These are phyloP conservation scores for Ceratocystis huliohia DNA, from an alignment of 2,329 filamentous ascomycete genomes.

Conservation along the genomic window DNA sequence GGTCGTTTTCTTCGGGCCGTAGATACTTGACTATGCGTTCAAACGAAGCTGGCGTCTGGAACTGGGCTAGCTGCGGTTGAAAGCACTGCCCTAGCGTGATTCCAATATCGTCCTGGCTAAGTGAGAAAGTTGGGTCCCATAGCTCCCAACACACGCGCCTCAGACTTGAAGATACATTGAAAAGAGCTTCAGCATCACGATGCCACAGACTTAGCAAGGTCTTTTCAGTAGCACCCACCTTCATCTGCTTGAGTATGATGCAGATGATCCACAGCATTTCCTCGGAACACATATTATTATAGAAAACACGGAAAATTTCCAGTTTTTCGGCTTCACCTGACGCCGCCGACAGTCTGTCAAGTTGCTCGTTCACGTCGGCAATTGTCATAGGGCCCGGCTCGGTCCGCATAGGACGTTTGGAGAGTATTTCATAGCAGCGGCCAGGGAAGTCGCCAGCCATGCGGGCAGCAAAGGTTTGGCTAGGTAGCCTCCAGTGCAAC, in stretches of 20 bases:
- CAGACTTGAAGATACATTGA: constrained; percentile 83
- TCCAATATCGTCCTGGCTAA: constrained; percentile 62
- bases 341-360: constrained; percentile 65
- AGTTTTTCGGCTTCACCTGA: constrained; percentile 74
- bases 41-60: constrained; percentile 67
- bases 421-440: constrained; percentile 74
- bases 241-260: constrained; percentile 73
- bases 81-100: constrained; percentile 87
- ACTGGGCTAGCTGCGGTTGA: constrained; percentile 87
- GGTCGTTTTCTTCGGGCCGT: constrained; percentile 54
- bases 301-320: constrained; percentile 71
- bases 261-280: constrained; percentile 91
- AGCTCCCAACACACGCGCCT: constrained; percentile 92
- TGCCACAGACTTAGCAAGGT: constrained; percentile 79
- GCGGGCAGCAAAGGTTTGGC: constrained; percentile 46
- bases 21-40: constrained; percentile 62
- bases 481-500: constrained; percentile 84
- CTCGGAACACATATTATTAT: constrained; percentile 80
- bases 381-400: constrained; percentile 69
- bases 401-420: constrained; percentile 66
- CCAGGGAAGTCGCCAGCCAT: constrained; percentile 87
- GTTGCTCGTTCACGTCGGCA: constrained; percentile 72
- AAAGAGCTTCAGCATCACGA: constrained; percentile 61
- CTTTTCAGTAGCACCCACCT: constrained; percentile 67
- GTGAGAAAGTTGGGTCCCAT: constrained; percentile 54